Evolutionary conservation across 495 filamentous ascomycete genomes (phyloP).

Genomic region (Elaphomyces granulatus): DNA sequence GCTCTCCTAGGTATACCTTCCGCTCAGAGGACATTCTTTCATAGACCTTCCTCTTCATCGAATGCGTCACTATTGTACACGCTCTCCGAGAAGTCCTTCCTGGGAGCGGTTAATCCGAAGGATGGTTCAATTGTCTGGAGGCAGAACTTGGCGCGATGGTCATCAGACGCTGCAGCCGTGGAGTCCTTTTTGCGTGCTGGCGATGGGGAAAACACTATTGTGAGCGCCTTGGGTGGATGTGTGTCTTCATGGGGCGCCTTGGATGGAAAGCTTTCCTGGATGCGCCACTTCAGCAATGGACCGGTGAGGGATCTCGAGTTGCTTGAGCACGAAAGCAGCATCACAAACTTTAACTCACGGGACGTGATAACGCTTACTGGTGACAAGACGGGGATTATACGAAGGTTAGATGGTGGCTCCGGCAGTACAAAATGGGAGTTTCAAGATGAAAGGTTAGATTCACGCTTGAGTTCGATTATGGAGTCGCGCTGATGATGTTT

Average conservation of each 20-base stretch:
- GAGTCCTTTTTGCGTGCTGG: constrained; percentile 50
- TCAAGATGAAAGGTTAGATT: constrained; percentile 40
- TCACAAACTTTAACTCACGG: constrained; percentile 30
- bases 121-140: constrained; percentile 79
- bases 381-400: constrained; percentile 40
- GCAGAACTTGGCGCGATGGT: constrained; percentile 43
- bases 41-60: constrained; percentile 62
- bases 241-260: constrained; percentile 75
- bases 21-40: constrained; percentile 81
- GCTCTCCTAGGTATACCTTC: constrained; percentile 72
- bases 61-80: constrained; percentile 88
- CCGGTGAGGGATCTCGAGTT: constrained; percentile 67
- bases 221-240: constrained; percentile 49
- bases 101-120: constrained; percentile 82
- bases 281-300: constrained; percentile 38
- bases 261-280: constrained; percentile 68
- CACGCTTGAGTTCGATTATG: constrained; percentile 1
- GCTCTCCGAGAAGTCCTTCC: constrained; percentile 59
- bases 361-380: constrained; percentile 59
- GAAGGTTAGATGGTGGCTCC: constrained; percentile 53
- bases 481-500: constrained; percentile 12
- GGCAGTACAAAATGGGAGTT: constrained; percentile 72
- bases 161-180: constrained; percentile 16
- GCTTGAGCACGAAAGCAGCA: constrained; percentile 50
- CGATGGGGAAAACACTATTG: constrained; percentile 58